These are phyloP conservation scores for Penicillium sp. DNA, from an alignment of 2,329 filamentous ascomycete species.

Conservation along the genomic window DNA sequence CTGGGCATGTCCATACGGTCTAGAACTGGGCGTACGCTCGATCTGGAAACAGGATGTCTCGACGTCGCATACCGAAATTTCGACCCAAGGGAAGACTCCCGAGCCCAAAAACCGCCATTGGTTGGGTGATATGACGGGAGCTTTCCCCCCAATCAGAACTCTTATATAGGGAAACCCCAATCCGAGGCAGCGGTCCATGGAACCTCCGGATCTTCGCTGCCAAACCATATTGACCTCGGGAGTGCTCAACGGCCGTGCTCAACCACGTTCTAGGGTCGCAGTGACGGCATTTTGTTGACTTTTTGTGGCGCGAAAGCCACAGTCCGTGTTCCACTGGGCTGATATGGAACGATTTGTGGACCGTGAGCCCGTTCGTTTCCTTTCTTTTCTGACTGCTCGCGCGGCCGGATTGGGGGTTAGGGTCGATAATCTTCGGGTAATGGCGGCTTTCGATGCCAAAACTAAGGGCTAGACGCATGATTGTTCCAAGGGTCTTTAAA, in stretches of 20 bases:
- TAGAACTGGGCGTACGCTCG: background rate
- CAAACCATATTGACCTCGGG: background rate
- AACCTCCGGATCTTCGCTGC: background rate
- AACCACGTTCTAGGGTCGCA: slow-evolving; percentile 19
- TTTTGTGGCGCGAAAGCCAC: background rate
- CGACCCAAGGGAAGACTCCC: background rate
- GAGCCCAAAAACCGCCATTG: background rate
- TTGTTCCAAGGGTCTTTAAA: background rate
- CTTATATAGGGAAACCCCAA: background rate
- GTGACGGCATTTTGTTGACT: slow-evolving; percentile 4
- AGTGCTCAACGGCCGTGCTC: background rate
- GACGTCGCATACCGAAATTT: background rate
- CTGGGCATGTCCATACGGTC: background rate
- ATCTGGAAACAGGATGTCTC: background rate
- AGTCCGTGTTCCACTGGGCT: background rate
- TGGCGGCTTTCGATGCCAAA: background rate
- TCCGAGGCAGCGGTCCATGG: background rate
- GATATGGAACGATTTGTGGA: background rate
- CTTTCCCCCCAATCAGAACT: slow-evolving; percentile 5
- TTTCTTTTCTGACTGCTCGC: background rate
- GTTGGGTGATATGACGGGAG: background rate
- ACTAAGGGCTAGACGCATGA: too few species aligned
- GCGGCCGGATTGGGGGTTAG: background rate
- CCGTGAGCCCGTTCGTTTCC: background rate
- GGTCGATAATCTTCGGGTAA: background rate